Base-by-base conservation (phyloP, 768 basidiomycete species). In the Fistulinella prunicolor region DNA sequence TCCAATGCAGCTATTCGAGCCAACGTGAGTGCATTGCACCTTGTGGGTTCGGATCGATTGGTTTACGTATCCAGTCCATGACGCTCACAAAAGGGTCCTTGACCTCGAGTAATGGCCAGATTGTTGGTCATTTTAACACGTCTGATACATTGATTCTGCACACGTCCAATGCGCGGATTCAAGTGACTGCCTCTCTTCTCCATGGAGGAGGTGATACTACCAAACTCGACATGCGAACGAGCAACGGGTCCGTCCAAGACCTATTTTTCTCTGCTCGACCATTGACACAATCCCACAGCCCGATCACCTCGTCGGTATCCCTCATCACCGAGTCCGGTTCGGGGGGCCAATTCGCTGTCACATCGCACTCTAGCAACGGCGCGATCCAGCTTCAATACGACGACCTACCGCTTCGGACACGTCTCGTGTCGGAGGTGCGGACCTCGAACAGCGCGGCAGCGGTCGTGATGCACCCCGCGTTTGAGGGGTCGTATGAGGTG, bases 401-500 rank as follows among this genome's bases (percentile, higher is more conserved):
- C 7, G 61, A 66, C 10, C 46, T 62, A 0, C 74, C 76, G 0
- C 22, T 61, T 30, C 36, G 61, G 40, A 55, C 66, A 0, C 24
- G 38, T n/a, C 68, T 78, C n/a, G 32, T 41, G 0, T 59, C 72
- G n/a, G 49, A 56, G 3, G 69, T 36, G 21, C 41, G 21, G 9
- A 71, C 75, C 13, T 67, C 72, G 4, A 76, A 78, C 35, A 24
- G 48, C 0, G 39, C 44, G 0, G 70, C 61, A 6, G 37, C 21
- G 9, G 62, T 67, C 2, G 30, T 13, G 28, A 61, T 75, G 43
- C 69, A 70, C 9, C 42, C 57, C 4, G 61, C 71, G 14, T 78
- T 59, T 44, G 74, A 78, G 44, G 77, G 77, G 34, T 43, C 45
- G 17, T 75, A 71, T 52, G 53, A 51, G 6, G 50, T 72, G 21